Evolutionary conservation across 306 rosid species (phyloP).

Genomic region (Hippophae rhamnoides): DNA sequence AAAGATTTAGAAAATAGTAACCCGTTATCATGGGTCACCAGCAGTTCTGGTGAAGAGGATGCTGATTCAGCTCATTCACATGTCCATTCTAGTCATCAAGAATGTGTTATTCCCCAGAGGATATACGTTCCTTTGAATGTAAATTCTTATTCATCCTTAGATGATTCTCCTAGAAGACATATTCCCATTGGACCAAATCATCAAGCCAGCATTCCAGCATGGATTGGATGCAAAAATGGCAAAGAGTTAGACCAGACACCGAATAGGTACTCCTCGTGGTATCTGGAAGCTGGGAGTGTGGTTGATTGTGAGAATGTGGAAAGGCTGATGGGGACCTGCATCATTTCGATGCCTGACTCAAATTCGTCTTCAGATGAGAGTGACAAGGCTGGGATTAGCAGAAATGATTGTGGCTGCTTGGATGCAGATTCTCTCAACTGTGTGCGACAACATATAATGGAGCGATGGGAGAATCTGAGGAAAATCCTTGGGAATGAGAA

Average conservation of each 20-base stretch:
- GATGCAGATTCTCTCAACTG: slow-evolving; percentile 54
- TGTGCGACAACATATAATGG: slow-evolving; percentile 58
- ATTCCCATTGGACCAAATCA: slow-evolving; percentile 53
- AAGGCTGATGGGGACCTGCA: slow-evolving; percentile 50
- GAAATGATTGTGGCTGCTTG: slow-evolving; percentile 58
- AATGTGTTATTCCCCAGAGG: too few species aligned
- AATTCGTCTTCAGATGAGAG: slow-evolving; percentile 13
- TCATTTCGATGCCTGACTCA: slow-evolving; percentile 64
- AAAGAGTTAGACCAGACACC: neutral
- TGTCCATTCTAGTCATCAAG: too few species aligned
- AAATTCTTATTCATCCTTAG: slow-evolving; percentile 56
- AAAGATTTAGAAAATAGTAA: too few species aligned
- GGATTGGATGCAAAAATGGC: slow-evolving; percentile 21
- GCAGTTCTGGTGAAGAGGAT: too few species aligned
- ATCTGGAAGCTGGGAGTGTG: slow-evolving; percentile 12
- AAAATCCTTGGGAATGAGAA: slow-evolving; percentile 38
- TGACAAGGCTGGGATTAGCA: slow-evolving; percentile 47
- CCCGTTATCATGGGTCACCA: too few species aligned
- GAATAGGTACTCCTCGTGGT: too few species aligned
- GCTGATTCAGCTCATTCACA: too few species aligned
- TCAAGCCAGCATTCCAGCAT: slow-evolving; percentile 66
- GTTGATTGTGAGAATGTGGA: slow-evolving; percentile 31
- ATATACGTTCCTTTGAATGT: too few species aligned
- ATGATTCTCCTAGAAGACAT: slow-evolving; percentile 57
- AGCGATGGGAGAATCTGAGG: slow-evolving; percentile 45